Evolutionary conservation across 2,329 filamentous ascomycete genomes (phyloP), one percentile per base, ranked within the genome.

Genomic region (Lachnellula subtilissima): DNA sequence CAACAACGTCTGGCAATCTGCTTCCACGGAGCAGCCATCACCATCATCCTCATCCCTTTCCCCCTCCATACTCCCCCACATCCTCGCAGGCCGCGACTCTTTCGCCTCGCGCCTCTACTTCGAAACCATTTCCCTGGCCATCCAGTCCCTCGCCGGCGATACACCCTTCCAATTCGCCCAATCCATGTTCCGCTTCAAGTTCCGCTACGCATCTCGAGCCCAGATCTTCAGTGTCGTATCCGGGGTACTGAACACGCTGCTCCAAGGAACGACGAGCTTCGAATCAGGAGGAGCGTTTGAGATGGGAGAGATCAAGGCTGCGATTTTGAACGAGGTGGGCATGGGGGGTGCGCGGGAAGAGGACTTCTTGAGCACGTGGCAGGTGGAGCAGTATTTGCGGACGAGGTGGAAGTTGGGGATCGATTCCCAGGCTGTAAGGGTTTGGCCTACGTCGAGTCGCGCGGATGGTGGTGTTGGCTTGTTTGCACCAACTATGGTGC

Each of bases 81-180:
- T 63, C 15, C 39, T 63, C 12, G 57, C 61, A 3, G 58, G 61
- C 5, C 52, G 59, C 8, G 54, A 61, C 22, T 56, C 48, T 17
- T 63, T 63, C 48, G 53, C 57, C 19, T 58, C 55, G 4, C 55
- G 56, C 11, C 61, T 63, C 22, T 63, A 60, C 40, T 65, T 59
- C 48, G 48, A 53, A 14, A 58, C 59, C 5, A 59, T 61, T 2
- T 39, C 49, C 40, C 48, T 54, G 1, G 48, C 28, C 1, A 48
- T 57, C 5, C 54, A 53, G 3, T 55, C 58, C 2, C 51, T 61
- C 4, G 39, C 37, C 14, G 57, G 55, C 5, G 53, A 53, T 6
- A 35, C 25, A 5, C 48, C 57, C 5, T 49, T 36, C 1, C 19
- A 42, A 1, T 50, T 50, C 35, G 56, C 56, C n/a, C 23, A 35